Percentiles rank a stretch among this genome's conserved stretches.
phyloP scores from a whole-genome alignment of 495 filamentous ascomycete species.

The Neohortaea acidophila region DNA sequence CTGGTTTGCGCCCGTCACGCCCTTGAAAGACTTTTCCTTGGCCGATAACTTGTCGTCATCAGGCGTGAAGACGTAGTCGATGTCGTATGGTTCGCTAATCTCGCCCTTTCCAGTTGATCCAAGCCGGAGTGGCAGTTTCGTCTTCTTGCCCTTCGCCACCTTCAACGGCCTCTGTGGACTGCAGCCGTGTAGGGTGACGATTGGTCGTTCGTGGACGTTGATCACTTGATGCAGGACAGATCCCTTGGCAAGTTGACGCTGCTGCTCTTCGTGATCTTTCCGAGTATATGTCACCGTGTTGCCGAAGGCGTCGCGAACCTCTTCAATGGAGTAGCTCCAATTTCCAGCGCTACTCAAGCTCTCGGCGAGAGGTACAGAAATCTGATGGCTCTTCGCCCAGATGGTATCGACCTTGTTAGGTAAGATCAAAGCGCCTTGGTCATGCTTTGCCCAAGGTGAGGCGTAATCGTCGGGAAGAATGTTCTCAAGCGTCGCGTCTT shows the following conservation, averaged over 20 bases:
- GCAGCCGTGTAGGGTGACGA: conserved; percentile 52
- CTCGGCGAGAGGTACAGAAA: conserved; percentile 73
- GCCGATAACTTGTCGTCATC: conserved; percentile 45
- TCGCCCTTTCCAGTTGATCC: conserved; percentile 40
- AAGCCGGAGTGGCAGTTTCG: conserved; percentile 58
- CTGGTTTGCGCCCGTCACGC: conserved; percentile 35
- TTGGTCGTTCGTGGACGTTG: conserved; percentile 73
- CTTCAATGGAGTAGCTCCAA: conserved; percentile 82
- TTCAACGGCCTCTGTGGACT: conserved; percentile 65
- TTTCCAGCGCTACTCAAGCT: conserved; percentile 58
- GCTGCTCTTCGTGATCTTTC: conserved; percentile 44
- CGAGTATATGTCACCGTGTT: conserved; percentile 72
- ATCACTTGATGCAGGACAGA: conserved; percentile 60
- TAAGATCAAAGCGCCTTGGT: conserved; percentile 36
- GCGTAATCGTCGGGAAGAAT: conserved; percentile 76
- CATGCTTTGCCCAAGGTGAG: conserved; percentile 48
- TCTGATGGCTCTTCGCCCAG: conserved; percentile 63
- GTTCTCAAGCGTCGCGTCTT: conserved; percentile 69
- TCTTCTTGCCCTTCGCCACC: conserved; percentile 55
- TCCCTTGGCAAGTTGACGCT: conserved; percentile 38
- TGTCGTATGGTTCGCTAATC: conserved; percentile 39
- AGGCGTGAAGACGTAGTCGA: conserved; percentile 56
- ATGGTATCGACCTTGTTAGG: conserved; percentile 48
- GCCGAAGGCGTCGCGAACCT: conserved; percentile 77
- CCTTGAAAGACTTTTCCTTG: conserved; percentile 44